Evolutionary conservation across 805 yeast genomes (phyloP).

Genomic region (Kodamaea kaohsiungensis): DNA sequence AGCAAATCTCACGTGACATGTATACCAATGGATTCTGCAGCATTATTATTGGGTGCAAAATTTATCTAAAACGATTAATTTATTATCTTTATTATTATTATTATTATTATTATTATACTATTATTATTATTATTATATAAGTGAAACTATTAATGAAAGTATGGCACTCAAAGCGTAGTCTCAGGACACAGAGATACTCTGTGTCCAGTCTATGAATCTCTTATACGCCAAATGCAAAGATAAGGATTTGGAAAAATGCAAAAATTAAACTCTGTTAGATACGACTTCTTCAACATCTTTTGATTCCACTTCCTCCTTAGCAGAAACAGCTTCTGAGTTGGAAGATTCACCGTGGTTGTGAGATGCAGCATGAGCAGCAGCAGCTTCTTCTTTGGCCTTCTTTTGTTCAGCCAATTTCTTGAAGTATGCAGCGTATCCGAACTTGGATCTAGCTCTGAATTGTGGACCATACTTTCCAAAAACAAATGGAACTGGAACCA

Average conservation of each 20-base stretch:
- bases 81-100: no score
- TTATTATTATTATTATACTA: neutral
- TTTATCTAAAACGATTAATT: neutral
- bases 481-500: conserved; percentile 76
- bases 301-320: neutral
- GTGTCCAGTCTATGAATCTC: no score
- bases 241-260: neutral
- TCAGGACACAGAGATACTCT: neutral
- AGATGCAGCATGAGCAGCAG: conserved; percentile 8
- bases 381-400: conserved; percentile 19
- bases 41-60: no score
- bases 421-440: conserved; percentile 54
- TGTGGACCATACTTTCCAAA: conserved; percentile 59
- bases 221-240: neutral
- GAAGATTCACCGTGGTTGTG: conserved; percentile 10
- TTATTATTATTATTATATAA: neutral
- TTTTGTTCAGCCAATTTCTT: conserved; percentile 21
- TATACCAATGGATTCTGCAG: no score
- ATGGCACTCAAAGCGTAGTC: neutral
- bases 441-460: conserved; percentile 58
- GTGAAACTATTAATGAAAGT: neutral
- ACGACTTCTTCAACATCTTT: conserved; percentile 7
- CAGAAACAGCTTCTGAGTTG: conserved; percentile 1
- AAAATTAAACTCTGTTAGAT: conserved; percentile 8
- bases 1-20: no score